phyloP scores from a whole-genome alignment of 2,329 filamentous ascomycete species.

The Cladosporium halotolerans region DNA sequence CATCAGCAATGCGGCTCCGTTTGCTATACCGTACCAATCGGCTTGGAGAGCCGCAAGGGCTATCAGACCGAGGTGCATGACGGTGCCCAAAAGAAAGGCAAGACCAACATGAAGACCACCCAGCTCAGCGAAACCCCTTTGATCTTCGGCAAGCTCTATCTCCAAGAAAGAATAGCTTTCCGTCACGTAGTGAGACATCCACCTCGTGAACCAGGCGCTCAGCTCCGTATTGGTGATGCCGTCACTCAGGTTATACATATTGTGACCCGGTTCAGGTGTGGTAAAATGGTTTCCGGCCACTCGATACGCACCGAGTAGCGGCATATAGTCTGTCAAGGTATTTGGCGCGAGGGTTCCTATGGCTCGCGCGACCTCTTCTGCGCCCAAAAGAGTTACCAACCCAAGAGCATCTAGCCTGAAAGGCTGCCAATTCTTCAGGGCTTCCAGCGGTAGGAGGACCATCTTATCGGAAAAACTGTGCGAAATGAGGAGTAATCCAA shows the following conservation, averaged over 20 bases:
- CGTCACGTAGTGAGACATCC: background rate
- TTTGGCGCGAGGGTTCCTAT: conserved; percentile 12
- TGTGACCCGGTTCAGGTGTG: conserved; percentile 11
- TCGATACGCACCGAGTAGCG: conserved; percentile 12
- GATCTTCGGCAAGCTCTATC: too few species aligned
- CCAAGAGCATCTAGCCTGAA: conserved; percentile 15
- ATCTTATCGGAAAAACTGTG: too few species aligned
- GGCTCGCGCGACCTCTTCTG: conserved; percentile 13
- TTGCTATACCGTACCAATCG: conserved; percentile 13
- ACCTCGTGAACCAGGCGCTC: conserved; percentile 13
- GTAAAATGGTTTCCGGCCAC: conserved; percentile 14
- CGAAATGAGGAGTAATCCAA: too few species aligned
- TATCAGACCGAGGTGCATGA: background rate
- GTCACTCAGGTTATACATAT: conserved; percentile 14
- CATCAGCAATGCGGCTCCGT: conserved; percentile 7
- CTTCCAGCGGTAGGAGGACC: background rate
- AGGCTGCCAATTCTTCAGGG: background rate
- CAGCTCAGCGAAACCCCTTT: too few species aligned
- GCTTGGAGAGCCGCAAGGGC: conserved; percentile 4
- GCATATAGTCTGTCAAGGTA: conserved; percentile 13
- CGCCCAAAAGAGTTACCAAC: conserved; percentile 14
- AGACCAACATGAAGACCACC: background rate
- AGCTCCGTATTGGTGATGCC: conserved; percentile 13
- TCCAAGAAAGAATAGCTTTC: too few species aligned
- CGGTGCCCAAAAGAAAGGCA: background rate